Base-by-base conservation (phyloP, 352 stramenopile species). In the Globisporangium polare region DNA sequence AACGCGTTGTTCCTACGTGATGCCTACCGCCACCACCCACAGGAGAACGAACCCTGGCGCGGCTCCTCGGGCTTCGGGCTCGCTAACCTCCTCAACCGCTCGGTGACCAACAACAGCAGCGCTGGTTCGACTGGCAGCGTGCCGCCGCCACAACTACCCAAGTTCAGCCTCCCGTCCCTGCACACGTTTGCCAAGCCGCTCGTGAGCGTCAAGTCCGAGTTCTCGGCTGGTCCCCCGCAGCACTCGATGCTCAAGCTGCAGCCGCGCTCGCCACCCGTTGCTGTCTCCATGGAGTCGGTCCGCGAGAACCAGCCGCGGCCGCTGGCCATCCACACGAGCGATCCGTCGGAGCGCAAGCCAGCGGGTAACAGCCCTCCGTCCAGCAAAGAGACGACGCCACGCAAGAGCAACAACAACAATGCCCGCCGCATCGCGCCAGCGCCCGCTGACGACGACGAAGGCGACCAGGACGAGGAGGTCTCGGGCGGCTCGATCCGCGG, bases 1-100 rank as follows among this genome's bases (percentile, higher is more conserved):
- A 82, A 58, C 39, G 61, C 45, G 13, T 37, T 46, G 13, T 43
- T 53, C 60, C 56, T 45, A 45, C 37, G 43, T 62, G 29, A 33
- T 74, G 2, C 29, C 27, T 41, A 43, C 33, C 26, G 52, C 33
- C 20, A 47, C 22, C 20, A 53, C 29, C 20, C 58, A 67, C 55
- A 92, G 80, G 78, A 92, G 67, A 62, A 75, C 5, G 78, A 94
- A 26, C 73, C 80, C 35, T 94, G 85, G 85, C 71, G 80, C 42
- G 62, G 71, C 31, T 84, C 81, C 8, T 82, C 76, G 13, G 75
- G 79, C 39, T 94, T 94, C 58, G 83, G 83, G 27, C 75, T 94
- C 60, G 86, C 86, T 29, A 90, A 88, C 63, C 86, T 94, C 54
- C 73, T 94, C 51, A 92, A 94, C 59, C 80, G 80, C 13, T 77